Base-by-base conservation (phyloP, 2,329 filamentous ascomycete genomes). In the Xylaria sp. region DNA sequence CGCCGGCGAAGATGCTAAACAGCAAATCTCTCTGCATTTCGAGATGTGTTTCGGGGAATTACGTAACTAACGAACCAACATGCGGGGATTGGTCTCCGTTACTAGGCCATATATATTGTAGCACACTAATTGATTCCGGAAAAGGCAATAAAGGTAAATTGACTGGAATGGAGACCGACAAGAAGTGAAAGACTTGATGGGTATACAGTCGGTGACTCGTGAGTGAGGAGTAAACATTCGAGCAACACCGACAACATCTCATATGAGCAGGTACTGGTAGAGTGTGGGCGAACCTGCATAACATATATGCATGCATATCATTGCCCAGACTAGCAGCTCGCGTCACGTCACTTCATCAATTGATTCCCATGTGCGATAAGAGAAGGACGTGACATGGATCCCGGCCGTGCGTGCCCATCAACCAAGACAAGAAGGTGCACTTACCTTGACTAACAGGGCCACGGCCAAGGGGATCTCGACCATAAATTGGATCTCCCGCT, bases 1-100 rank as follows among this genome's bases (percentile, higher is more conserved):
- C 31, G 51, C 69, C 71, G 13, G 62, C 67, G 15, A 73, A 62
- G 33, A 76, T 49, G 65, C 58, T 66, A 57, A 71, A 64, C 65
- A 68, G 68, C 66, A 68, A 58, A 18, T 31, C 51, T 12, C n/a
- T 55, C 64, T 33, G 66, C 66, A 71, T 71, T 28, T 51, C 33
- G 64, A 59, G 36, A 23, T 31, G 13, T 7, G 31, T 55, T 39
- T 49, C 33, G 4, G 41, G 43, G 31, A 12, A n/a, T 55, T 55
- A 33, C 12, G 15, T 28, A 33, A 8, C 20, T 62, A 61, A 28
- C 25, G 4, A 60, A 15, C 36, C 48, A 56, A 52, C 28, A 48
- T 57, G 58, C 58, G 31, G 43, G 58, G 31, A 46, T 31, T 28
- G 28, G 28, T 28, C 28, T 31, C 46, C 52, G 8, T 61, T 13